A percentile compares a stretch with the other conserved stretches of the same genome.
phyloP scores from a whole-genome alignment of 768 basidiomycete genomes.

The Termitomyces sp. region DNA sequence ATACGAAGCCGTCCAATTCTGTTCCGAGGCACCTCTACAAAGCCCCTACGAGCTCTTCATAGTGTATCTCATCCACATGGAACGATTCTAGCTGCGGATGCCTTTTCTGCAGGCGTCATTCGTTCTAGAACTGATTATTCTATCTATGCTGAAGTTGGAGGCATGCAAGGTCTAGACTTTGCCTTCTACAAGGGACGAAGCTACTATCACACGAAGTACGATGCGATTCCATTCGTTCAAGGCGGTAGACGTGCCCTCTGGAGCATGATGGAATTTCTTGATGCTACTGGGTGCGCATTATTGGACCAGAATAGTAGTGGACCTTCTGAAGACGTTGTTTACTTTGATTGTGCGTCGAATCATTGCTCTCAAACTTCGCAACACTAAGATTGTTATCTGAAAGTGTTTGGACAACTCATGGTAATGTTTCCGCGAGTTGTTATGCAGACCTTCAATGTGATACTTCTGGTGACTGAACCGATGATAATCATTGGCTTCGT shows the following conservation, averaged over 20 bases:
- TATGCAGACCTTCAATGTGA: constrained; percentile 51
- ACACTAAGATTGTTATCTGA: not conserved
- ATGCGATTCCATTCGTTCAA: constrained; percentile 53
- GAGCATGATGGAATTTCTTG: constrained; percentile 71
- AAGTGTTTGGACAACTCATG: constrained; percentile 56
- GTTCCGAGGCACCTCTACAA: constrained; percentile 64
- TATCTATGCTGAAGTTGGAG: constrained; percentile 39
- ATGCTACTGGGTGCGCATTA: constrained; percentile 49
- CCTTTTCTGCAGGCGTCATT: constrained; percentile 58
- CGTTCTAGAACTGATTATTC: constrained; percentile 71
- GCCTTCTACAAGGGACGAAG: constrained; percentile 75
- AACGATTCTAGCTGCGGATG: constrained; percentile 64
- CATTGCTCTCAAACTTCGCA: not conserved
- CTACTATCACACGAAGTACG: constrained; percentile 72
- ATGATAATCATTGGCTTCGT: constrained; percentile 39
- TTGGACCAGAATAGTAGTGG: constrained; percentile 36
- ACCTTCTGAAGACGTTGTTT: constrained; percentile 35
- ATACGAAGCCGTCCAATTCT: constrained; percentile 59
- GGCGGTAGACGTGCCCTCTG: constrained; percentile 54
- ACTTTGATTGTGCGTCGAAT: constrained; percentile 62
- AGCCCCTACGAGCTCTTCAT: constrained; percentile 49
- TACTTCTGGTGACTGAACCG: constrained; percentile 60
- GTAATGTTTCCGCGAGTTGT: constrained; percentile 47
- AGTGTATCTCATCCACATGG: constrained; percentile 64
- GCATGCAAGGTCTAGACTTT: constrained; percentile 66